Conservation (phyloP, 2,329 filamentous ascomycete species). For the Lachnellula willkommii region DNA sequence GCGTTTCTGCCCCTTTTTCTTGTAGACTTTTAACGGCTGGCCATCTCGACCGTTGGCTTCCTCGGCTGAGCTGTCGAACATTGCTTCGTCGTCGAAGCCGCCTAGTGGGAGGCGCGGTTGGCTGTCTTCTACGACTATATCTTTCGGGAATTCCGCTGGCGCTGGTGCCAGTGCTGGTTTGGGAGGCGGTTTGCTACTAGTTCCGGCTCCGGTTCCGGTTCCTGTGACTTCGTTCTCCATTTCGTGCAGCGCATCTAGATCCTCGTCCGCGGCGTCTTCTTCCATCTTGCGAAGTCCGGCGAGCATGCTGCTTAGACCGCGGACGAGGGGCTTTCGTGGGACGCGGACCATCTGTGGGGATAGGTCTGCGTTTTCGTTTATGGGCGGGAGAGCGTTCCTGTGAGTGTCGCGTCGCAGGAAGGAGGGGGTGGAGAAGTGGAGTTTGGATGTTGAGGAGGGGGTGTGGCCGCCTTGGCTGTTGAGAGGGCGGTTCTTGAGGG, state of each 20-base stretch:
- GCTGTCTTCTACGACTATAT: constrained; percentile 40
- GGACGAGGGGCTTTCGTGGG: constrained; percentile 56
- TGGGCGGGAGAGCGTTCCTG: constrained; percentile 40
- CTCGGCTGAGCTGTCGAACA: constrained; percentile 51
- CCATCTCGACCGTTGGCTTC: constrained; percentile 47
- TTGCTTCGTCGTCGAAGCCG: constrained; percentile 58
- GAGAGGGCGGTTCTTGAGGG: constrained; percentile 46
- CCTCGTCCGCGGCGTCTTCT: constrained; percentile 65
- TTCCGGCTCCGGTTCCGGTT: not conserved
- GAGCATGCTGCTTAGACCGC: constrained; percentile 70
- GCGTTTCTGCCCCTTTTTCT: constrained; percentile 80
- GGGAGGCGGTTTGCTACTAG: constrained; percentile 5
- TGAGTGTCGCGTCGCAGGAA: constrained; percentile 55
- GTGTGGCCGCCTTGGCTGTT: constrained; percentile 38
- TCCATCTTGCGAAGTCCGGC: constrained; percentile 64
- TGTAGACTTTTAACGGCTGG: constrained; percentile 59
- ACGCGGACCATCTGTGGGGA: constrained; percentile 43
- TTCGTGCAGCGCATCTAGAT: constrained; percentile 68
- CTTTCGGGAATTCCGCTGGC: constrained; percentile 26
- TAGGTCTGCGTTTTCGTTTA: constrained; percentile 52
- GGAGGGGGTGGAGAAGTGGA: constrained; percentile 63
- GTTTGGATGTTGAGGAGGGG: constrained; percentile 48
- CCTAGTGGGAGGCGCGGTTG: constrained; percentile 44
- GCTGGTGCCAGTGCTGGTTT: constrained; percentile 22
- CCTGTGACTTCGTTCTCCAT: constrained; percentile 49